These are phyloP conservation scores for Hemileccinum rubropunctum DNA, from an alignment of 768 basidiomycete genomes.

Conservation along the genomic window DNA sequence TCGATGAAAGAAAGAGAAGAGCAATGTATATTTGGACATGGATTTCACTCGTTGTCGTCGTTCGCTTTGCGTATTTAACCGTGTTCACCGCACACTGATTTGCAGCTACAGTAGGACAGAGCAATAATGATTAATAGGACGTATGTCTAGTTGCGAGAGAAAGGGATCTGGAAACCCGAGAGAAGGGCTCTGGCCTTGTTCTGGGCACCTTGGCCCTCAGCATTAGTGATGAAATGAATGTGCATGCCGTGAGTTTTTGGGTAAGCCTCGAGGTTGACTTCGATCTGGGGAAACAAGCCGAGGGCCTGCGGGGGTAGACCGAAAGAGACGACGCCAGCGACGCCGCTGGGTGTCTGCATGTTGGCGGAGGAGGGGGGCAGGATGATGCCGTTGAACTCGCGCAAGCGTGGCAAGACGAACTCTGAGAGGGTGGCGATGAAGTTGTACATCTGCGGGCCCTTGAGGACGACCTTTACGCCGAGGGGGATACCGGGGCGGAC, in stretches of 20 bases:
- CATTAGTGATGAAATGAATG: slow-evolving; percentile 90
- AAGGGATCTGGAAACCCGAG: slow-evolving; percentile 92
- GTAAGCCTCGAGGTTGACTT: slow-evolving; percentile 90
- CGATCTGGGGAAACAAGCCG: slow-evolving; percentile 92
- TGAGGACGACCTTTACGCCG: slow-evolving; percentile 88
- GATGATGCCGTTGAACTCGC: slow-evolving; percentile 84
- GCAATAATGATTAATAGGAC: slow-evolving; percentile 22
- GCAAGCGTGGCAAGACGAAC: slow-evolving; percentile 91
- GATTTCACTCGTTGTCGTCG: not conserved
- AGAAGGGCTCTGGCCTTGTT: slow-evolving; percentile 82
- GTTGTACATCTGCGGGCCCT: slow-evolving; percentile 92
- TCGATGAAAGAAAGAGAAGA: slow-evolving; percentile 14
- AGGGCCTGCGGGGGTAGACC: slow-evolving; percentile 84
- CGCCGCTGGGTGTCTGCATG: slow-evolving; percentile 68
- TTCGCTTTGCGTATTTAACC: not conserved
- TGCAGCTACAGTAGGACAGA: slow-evolving; percentile 23
- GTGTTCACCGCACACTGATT: slow-evolving; percentile 27
- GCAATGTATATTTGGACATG: not conserved
- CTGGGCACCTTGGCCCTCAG: slow-evolving; percentile 85
- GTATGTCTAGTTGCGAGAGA: slow-evolving; percentile 44
- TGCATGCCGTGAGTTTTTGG: slow-evolving; percentile 88
- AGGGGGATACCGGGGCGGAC: slow-evolving; percentile 78
- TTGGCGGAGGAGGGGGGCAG: slow-evolving; percentile 75
- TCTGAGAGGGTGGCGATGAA: slow-evolving; percentile 86
- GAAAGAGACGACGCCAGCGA: slow-evolving; percentile 86